Conservation (phyloP, 75 land plant species). For the Gnetum montanum region DNA sequence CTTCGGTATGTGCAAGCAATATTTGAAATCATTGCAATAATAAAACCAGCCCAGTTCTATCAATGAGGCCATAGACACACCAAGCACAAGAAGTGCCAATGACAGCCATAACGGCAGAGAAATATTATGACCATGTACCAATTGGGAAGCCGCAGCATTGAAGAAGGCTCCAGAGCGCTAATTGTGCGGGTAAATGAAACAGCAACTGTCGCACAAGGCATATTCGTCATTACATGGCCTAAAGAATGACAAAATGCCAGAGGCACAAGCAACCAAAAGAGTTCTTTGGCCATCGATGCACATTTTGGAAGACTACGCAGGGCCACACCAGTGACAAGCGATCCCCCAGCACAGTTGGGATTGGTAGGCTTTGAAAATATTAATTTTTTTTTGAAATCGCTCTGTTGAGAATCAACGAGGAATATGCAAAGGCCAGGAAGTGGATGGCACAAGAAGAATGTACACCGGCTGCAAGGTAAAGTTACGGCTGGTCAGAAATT, state of each 20-base stretch:
- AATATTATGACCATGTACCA: constrained; percentile 88
- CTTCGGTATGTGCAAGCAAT: constrained; percentile 98
- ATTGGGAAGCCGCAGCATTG: constrained; percentile 97
- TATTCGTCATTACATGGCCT: constrained; percentile 92
- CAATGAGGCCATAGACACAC: constrained; percentile 98
- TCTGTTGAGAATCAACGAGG: too few relatives aligned
- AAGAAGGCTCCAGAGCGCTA: constrained; percentile 99
- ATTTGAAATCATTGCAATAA: constrained; percentile 97
- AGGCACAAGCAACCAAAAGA: constrained; percentile 64
- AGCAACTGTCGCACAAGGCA: constrained; percentile 96
- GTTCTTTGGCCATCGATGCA: constrained; percentile 60
- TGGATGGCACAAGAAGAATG: too few relatives aligned
- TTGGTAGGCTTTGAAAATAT: too few relatives aligned
- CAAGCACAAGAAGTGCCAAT: constrained; percentile 84
- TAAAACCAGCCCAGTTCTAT: constrained; percentile 96
- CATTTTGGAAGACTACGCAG: too few relatives aligned
- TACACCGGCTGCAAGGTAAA: too few relatives aligned
- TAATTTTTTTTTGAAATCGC: too few relatives aligned
- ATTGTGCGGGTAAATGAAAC: constrained; percentile 97
- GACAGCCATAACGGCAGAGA: constrained; percentile 81
- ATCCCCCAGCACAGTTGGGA: too few relatives aligned
- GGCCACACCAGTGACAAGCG: too few relatives aligned
- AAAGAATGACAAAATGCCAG: constrained; percentile 92
- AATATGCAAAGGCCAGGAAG: too few relatives aligned
- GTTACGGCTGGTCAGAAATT: too few relatives aligned